phyloP scores from a whole-genome alignment of 2,329 filamentous ascomycete genomes.

The Monilinia fructicola region DNA sequence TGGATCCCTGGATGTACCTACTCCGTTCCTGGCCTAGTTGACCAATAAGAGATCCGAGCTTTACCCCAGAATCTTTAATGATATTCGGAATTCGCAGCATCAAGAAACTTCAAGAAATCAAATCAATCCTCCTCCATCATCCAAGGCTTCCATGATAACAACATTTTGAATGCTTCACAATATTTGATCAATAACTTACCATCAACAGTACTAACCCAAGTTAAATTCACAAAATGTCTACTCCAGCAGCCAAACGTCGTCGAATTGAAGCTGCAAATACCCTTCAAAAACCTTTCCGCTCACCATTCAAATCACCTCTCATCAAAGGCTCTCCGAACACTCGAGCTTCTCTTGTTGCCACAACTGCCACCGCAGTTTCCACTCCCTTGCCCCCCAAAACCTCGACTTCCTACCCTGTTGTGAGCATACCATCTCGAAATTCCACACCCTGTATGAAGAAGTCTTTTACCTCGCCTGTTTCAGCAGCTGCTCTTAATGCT shows the following conservation, averaged over 20 bases:
- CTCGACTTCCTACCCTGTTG: constrained; percentile 11
- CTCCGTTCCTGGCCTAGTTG: no score
- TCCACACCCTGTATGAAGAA: constrained; percentile 28
- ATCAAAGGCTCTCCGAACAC: constrained; percentile 26
- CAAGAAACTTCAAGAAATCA: not conserved
- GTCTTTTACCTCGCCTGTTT: constrained; percentile 39
- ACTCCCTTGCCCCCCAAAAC: constrained; percentile 18
- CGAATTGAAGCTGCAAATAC: constrained; percentile 59
- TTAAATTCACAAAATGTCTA: constrained; percentile 44
- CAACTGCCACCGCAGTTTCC: constrained; percentile 10
- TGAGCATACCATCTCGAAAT: constrained; percentile 19
- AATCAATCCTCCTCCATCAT: not conserved
- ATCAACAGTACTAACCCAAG: constrained; percentile 35
- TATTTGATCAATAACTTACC: constrained; percentile 34
- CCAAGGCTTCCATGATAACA: not conserved
- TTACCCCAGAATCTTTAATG: no score
- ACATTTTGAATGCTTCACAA: constrained; percentile 27
- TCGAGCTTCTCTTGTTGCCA: constrained; percentile 22
- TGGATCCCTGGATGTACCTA: no score
- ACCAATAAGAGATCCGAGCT: not conserved
- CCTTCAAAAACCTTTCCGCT: constrained; percentile 70
- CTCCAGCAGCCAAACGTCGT: constrained; percentile 60
- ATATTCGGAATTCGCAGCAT: not conserved
- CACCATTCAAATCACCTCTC: constrained; percentile 43
- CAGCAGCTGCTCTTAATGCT: constrained; percentile 36